Evolutionary conservation across 2,329 filamentous ascomycete genomes (phyloP), one percentile per base, ranked within the genome.

Genomic region (Diaporthe velutina): DNA sequence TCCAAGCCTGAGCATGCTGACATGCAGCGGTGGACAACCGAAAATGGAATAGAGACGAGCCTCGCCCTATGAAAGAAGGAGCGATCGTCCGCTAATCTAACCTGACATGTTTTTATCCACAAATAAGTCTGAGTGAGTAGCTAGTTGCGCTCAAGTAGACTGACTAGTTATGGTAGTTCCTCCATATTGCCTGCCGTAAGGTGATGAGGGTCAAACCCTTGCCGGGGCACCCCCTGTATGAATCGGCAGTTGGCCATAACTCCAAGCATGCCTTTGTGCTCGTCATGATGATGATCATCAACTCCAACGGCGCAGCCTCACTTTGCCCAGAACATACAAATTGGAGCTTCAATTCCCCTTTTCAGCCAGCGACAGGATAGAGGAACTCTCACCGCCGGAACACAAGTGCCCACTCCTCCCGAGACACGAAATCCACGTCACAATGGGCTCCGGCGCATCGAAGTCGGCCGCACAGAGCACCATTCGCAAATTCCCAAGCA

Each of bases 401-500:
- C 25, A 30, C 28, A 45, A 25, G 13, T 2, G n/a, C n/a, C 10
- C 8, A 22, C 25, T 19, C 1, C 40, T 5, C 19, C 30, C 8
- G 4, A 55, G 13, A 60, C 33, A 25, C 58, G 38, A 25, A 2
- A 25, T 12, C 10, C 48, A 45, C 25, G 2, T 22, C 66, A 73
- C 15, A 45, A 76, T 76, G 75, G 75, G 75, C 45, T 75, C 75
- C 42, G 48, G 71, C 71, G 71, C 75, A 50, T 76, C 75, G 60
- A 76, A 76, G 17, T 52, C 75, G 6, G 74, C 67, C 19, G 75
- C 75, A 61, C 75, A 72, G 30, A 75, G 61, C 66, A 73, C 71
- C 35, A 28, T 75, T 28, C 75, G 75, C 67, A 77, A 79, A 54
- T 81, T 81, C 55, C 80, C 80, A 45, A 77, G 78, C 22, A 76